These are phyloP conservation scores for Eimeria maxima DNA, from an alignment of 169 alveolate species.

Conservation along the genomic window DNA sequence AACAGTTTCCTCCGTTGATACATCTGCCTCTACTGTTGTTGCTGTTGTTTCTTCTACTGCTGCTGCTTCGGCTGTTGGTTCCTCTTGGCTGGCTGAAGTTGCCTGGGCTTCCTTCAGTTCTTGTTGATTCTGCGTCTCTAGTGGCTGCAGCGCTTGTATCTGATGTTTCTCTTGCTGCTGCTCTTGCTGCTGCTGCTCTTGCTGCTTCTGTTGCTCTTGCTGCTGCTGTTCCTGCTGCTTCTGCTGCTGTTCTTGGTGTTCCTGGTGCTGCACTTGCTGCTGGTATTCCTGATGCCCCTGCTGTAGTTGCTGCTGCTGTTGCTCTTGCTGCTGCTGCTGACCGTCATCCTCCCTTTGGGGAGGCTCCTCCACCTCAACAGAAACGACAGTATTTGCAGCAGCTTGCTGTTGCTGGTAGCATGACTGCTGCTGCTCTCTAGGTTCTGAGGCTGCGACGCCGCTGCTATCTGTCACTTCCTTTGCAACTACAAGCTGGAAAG, in stretches of 20 bases:
- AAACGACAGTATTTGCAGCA: no score
- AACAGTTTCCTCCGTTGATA: no score
- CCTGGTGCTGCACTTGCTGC: not conserved
- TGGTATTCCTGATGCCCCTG: no score
- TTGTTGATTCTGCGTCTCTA: no score
- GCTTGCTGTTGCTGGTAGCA: constrained; percentile 2
- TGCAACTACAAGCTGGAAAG: no score
- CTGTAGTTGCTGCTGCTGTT: not conserved
- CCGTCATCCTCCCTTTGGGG: no score
- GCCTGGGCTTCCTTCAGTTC: no score
- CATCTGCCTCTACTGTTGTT: not conserved
- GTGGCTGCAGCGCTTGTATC: no score
- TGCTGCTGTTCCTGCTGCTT: not conserved
- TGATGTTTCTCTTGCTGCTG: not conserved
- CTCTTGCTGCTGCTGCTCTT: not conserved
- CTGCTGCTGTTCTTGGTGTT: not conserved
- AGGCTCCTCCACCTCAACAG: no score
- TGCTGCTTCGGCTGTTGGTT: not conserved
- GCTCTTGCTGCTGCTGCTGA: not conserved
- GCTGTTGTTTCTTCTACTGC: not conserved
- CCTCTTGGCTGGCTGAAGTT: no score
- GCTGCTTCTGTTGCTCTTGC: not conserved
- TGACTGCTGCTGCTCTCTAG: not conserved
- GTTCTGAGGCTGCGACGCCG: not conserved
- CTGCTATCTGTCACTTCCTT: not conserved